Percentiles rank a stretch among this genome's conserved stretches.
Evolutionary conservation across 2,329 filamentous ascomycete genomes (phyloP).

Genomic region (Epichloe coenophiala): DNA sequence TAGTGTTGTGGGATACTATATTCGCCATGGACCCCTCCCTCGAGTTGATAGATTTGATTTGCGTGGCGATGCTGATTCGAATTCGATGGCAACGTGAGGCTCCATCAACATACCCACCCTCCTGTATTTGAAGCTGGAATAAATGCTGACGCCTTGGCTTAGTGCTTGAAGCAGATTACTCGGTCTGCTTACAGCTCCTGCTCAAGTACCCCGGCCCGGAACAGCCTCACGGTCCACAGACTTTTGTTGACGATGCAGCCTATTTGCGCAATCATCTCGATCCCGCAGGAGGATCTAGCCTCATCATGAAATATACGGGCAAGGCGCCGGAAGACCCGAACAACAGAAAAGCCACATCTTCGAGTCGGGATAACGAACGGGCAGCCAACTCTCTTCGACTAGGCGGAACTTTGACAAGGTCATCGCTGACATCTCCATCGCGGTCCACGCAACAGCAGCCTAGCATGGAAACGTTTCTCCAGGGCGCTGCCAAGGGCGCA

Average conservation of each 20-base stretch:
- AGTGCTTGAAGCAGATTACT: slow-evolving; percentile 84
- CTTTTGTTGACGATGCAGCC: slow-evolving; percentile 75
- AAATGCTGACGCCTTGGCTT: slow-evolving; percentile 12
- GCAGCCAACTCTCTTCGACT: slow-evolving; percentile 24
- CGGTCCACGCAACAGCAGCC: slow-evolving; percentile 43
- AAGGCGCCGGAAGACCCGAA: slow-evolving; percentile 27
- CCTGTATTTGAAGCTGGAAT: neutral
- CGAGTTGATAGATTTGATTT: slow-evolving; percentile 78
- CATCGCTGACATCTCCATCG: slow-evolving; percentile 33
- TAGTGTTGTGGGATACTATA: slow-evolving; percentile 80
- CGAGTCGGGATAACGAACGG: slow-evolving; percentile 22
- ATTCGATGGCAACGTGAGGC: slow-evolving; percentile 76
- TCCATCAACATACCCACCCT: neutral
- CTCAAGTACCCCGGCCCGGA: slow-evolving; percentile 67
- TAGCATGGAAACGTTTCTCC: slow-evolving; percentile 56
- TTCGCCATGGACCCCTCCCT: slow-evolving; percentile 75
- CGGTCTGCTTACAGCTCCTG: slow-evolving; percentile 65
- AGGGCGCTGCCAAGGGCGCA: slow-evolving; percentile 64
- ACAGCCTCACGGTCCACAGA: slow-evolving; percentile 52
- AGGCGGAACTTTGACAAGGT: slow-evolving; percentile 26
- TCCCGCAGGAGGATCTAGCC: slow-evolving; percentile 43
- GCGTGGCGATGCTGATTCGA: slow-evolving; percentile 81
- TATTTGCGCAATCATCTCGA: slow-evolving; percentile 56
- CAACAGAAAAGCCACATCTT: slow-evolving; percentile 4
- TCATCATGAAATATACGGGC: slow-evolving; percentile 61